Percentiles rank a stretch among this genome's conserved stretches.
Conservation (phyloP, 2,329 filamentous ascomycete species). For the Fusarium solani-melongenae region DNA sequence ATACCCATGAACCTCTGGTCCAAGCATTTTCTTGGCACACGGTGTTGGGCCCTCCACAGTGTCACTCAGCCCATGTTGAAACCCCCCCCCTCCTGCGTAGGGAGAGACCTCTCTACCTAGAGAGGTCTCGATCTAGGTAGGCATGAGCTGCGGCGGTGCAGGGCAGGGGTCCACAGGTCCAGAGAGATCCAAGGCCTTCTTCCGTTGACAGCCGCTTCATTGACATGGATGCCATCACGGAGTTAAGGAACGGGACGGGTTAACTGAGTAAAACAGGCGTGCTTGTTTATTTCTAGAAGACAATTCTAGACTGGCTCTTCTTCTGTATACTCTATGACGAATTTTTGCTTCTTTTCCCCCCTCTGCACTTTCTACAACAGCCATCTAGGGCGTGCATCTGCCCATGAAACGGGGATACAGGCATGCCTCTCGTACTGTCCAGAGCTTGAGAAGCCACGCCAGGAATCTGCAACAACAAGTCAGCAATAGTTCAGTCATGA, state of each 20-base stretch:
- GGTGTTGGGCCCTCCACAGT: too few relatives aligned
- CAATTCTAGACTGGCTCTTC: constrained; percentile 16
- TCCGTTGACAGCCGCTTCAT: constrained; percentile 34
- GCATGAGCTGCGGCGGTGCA: constrained; percentile 13
- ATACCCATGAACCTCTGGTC: too few relatives aligned
- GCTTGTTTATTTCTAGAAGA: constrained; percentile 20
- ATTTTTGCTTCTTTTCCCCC: constrained; percentile 29
- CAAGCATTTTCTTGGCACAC: too few relatives aligned
- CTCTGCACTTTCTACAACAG: constrained; percentile 17
- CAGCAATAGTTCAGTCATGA: not conserved
- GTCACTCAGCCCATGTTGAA: too few relatives aligned
- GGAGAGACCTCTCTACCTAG: too few relatives aligned
- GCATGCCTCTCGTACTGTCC: constrained; percentile 74
- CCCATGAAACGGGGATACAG: constrained; percentile 86
- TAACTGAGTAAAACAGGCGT: constrained; percentile 22
- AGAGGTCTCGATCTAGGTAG: too few relatives aligned
- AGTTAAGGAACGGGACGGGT: not conserved
- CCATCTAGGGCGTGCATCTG: constrained; percentile 76
- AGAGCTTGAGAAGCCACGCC: constrained; percentile 73
- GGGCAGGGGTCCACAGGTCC: constrained; percentile 16
- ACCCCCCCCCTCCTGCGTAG: too few relatives aligned
- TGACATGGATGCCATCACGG: not conserved
- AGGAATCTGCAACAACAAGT: constrained; percentile 54
- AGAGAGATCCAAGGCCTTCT: constrained; percentile 34
- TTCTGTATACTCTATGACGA: constrained; percentile 21